A percentile compares a stretch with the other conserved stretches of the same genome.
These are phyloP conservation scores for Psidium friedrichsthalianum DNA, from an alignment of 345 rosid genomes.

Conservation along the genomic window DNA sequence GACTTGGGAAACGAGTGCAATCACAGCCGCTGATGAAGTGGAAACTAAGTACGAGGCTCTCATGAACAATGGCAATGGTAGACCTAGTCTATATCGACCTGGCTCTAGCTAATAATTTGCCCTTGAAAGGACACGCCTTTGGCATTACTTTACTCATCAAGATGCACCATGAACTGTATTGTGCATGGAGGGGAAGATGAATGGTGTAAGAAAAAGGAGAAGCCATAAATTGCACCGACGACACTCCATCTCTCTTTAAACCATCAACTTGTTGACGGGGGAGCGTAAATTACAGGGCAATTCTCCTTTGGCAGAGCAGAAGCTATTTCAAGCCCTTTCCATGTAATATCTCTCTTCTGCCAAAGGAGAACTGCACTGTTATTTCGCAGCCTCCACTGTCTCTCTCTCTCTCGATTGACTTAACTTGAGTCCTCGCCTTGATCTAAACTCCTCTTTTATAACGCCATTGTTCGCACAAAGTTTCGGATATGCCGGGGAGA, in stretches of 20 bases:
- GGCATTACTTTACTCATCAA: too few species aligned
- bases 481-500: not conserved
- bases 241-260: not conserved
- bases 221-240: not conserved
- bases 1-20: too few species aligned
- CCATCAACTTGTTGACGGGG: too few species aligned
- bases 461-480: not conserved
- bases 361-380: not conserved
- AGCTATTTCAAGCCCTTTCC: not conserved
- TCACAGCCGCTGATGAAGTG: too few species aligned
- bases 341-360: not conserved
- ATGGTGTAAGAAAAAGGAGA: not conserved
- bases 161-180: too few species aligned
- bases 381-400: not conserved
- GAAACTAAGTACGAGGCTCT: too few species aligned
- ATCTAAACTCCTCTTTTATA: not conserved
- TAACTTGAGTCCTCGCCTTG: not conserved
- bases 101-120: too few species aligned
- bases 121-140: too few species aligned
- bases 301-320: not conserved
- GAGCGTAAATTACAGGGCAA: not conserved
- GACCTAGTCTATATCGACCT: too few species aligned
- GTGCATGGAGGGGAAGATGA: too few species aligned
- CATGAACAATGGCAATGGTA: too few species aligned
- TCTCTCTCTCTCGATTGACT: not conserved